Evolutionary conservation across 495 filamentous ascomycete species (phyloP).

Genomic region (Aspergillus nidulans): DNA sequence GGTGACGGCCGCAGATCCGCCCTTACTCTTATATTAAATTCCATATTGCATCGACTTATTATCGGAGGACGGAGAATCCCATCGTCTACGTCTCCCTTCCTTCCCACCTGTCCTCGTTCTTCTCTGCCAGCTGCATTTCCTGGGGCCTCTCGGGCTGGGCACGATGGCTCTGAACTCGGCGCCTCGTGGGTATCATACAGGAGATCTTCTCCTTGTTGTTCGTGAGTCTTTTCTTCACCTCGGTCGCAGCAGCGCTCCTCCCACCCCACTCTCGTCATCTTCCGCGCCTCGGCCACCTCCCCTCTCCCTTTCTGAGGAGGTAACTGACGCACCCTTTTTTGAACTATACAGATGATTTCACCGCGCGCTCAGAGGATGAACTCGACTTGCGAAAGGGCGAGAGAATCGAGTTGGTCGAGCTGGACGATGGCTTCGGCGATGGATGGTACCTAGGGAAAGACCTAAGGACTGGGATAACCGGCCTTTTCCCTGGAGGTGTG

Average conservation of each 20-base stretch:
- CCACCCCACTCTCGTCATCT: constrained; percentile 7
- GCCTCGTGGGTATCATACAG: constrained; percentile 49
- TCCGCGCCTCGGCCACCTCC: constrained; percentile 12
- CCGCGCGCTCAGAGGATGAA: constrained; percentile 86
- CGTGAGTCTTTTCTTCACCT: constrained; percentile 60
- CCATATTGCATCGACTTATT: not conserved
- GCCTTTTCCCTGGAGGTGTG: constrained; percentile 87
- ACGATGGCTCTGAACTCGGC: constrained; percentile 38
- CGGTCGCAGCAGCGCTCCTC: constrained; percentile 12
- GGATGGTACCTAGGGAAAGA: constrained; percentile 95
- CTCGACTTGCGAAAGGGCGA: constrained; percentile 83
- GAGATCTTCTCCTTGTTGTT: constrained; percentile 69
- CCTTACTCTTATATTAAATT: not conserved
- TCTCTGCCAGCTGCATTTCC: not conserved
- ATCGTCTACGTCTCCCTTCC: constrained; percentile 9
- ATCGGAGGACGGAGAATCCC: constrained; percentile 1
- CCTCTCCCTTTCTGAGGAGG: constrained; percentile 3
- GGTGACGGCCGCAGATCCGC: constrained; percentile 6
- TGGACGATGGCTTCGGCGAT: constrained; percentile 96
- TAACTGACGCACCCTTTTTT: constrained; percentile 9
- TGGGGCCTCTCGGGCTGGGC: constrained; percentile 3
- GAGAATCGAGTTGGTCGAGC: constrained; percentile 84
- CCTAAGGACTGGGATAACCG: constrained; percentile 64
- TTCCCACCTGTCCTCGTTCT: constrained; percentile 5
- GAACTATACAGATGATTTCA: constrained; percentile 68